Base-by-base conservation (phyloP, 2,329 filamentous ascomycete genomes). In the Aspergillus candidus region DNA sequence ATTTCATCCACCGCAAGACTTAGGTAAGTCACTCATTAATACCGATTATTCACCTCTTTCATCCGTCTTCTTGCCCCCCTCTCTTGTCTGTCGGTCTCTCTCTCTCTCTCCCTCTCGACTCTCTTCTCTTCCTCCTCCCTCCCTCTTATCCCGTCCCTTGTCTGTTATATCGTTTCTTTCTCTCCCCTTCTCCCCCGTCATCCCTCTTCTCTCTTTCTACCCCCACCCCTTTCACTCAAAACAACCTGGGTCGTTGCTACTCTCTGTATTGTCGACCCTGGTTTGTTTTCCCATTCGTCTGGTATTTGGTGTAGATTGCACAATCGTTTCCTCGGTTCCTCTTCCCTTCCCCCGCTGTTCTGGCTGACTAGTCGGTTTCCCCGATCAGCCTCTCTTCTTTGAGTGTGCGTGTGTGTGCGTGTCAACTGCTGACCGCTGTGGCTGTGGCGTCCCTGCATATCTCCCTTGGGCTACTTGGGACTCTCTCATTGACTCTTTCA, bases 401-500 rank as follows among this genome's bases (percentile, higher is more conserved):
- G 34, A 36, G 33, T 37, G 18, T 37, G 32, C n/a, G 18, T 13
- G 33, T 42, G 38, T 41, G 33, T 39, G 32, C 43, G 34, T 48
- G 36, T 41, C 30, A 41, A 44, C 41, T 52, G 49, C 47, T 52
- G 51, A 53, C 51, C 51, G 50, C 53, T 54, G 54, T 58, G 55
- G 55, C 54, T 55, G 55, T 58, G 54, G 53, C 54, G 50, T 49
- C 49, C 47, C 48, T 51, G 53, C 50, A 52, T 55, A 44, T 39
- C 49, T 46, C 22, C 22, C 22, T 27, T 27, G 22, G 22, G 22
- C 22, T 27, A 27, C 22, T 27, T 27, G 22, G 22, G 22, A 27
- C 22, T 27, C 7, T 27, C 22, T 27, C 8, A 8, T 27, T 27
- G 22, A 27, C 22, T 10, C 22, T 27, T 27, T 8, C 7, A 27